Evolutionary conservation across 306 rosid species (phyloP).

Genomic region (Cajanus cajan): DNA sequence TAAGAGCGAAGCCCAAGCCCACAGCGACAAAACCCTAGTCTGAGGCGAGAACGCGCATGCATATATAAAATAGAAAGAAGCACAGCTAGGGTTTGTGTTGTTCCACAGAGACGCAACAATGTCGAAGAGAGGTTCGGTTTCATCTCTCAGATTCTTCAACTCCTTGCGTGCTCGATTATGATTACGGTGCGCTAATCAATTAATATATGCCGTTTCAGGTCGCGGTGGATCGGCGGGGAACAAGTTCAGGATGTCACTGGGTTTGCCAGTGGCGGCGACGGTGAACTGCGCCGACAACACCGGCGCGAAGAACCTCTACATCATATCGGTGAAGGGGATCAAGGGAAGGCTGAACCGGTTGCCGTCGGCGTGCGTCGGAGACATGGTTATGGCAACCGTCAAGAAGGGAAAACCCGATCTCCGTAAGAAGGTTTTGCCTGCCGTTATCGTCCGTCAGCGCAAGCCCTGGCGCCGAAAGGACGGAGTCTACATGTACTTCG

Average conservation of each 20-base stretch:
- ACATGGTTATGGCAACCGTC: slow-evolving; percentile 96
- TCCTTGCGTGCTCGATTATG: too few relatives aligned
- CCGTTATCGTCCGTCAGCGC: slow-evolving; percentile 86
- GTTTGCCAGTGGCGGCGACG: slow-evolving; percentile 95
- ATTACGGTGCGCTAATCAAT: background rate
- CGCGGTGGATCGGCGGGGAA: slow-evolving; percentile 91
- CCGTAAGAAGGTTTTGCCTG: slow-evolving; percentile 87
- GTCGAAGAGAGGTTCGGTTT: slow-evolving; percentile 57
- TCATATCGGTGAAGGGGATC: slow-evolving; percentile 87
- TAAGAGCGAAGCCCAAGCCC: background rate
- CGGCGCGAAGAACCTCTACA: slow-evolving; percentile 89
- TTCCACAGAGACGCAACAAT: slow-evolving; percentile 29
- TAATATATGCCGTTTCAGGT: slow-evolving; percentile 33
- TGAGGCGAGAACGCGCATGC: background rate
- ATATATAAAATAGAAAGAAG: background rate
- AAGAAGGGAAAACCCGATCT: slow-evolving; percentile 93
- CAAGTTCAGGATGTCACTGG: slow-evolving; percentile 90
- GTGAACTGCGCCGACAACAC: slow-evolving; percentile 94
- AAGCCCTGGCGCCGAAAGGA: slow-evolving; percentile 98
- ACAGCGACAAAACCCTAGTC: slow-evolving; percentile 19
- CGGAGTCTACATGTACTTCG: slow-evolving; percentile 90
- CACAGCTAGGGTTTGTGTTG: background rate
- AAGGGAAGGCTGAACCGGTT: slow-evolving; percentile 82
- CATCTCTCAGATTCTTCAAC: background rate
- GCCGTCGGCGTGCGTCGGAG: slow-evolving; percentile 91